These are phyloP conservation scores for Kluyveromyces siamensis DNA, from an alignment of 805 yeast species.

Conservation along the genomic window DNA sequence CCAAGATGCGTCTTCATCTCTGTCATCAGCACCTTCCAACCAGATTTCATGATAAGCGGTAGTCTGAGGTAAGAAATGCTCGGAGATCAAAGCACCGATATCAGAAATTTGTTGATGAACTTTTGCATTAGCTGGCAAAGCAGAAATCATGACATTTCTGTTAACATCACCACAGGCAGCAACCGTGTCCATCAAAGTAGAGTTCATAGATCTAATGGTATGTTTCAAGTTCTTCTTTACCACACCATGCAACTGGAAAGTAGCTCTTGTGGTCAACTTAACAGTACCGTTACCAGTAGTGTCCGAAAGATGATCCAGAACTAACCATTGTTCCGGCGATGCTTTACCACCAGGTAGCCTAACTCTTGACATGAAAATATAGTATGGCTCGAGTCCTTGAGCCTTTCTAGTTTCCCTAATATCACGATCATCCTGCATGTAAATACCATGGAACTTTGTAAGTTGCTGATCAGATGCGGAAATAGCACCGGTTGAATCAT, in stretches of 20 bases:
- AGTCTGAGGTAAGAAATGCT: slow-evolving; percentile 78
- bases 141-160: slow-evolving; percentile 89
- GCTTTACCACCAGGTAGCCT: slow-evolving; percentile 92
- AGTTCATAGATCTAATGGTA: slow-evolving; percentile 86
- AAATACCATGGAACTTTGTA: slow-evolving; percentile 95
- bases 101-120: slow-evolving; percentile 68
- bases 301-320: slow-evolving; percentile 73
- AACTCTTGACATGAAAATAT: slow-evolving; percentile 93
- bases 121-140: slow-evolving; percentile 78
- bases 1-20: slow-evolving; percentile 57
- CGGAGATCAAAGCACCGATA: slow-evolving; percentile 59
- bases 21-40: slow-evolving; percentile 77
- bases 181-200: slow-evolving; percentile 83
- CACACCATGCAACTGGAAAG: slow-evolving; percentile 92
- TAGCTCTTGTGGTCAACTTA: slow-evolving; percentile 93
- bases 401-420: slow-evolving; percentile 86
- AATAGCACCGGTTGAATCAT: slow-evolving; percentile 82
- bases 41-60: slow-evolving; percentile 96
- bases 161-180: slow-evolving; percentile 99
- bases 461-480: slow-evolving; percentile 86
- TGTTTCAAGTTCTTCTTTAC: slow-evolving; percentile 84
- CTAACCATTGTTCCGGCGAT: slow-evolving; percentile 81
- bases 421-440: slow-evolving; percentile 98
- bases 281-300: slow-evolving; percentile 85
- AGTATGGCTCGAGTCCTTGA: slow-evolving; percentile 91